A percentile compares a stretch with the other conserved stretches of the same genome.
Conservation (phyloP, 179 eudicot species). For the Corrigiola litoralis region DNA sequence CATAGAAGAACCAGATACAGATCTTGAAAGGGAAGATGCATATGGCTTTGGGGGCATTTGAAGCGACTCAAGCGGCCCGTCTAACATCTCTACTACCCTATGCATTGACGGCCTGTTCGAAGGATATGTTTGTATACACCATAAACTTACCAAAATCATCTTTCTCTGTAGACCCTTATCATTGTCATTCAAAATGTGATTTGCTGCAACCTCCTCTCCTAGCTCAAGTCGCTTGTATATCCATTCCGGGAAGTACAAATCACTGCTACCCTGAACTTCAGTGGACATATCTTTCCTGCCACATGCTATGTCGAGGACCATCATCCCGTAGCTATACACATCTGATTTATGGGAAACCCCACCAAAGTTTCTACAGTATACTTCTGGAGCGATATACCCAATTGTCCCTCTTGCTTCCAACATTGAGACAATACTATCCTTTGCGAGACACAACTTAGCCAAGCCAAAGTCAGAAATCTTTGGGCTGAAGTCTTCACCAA, state of each 20-base stretch:
- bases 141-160: conserved; percentile 21
- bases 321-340: conserved; percentile 24
- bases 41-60: neutral
- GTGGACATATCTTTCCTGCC: neutral
- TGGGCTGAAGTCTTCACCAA: conserved; percentile 20
- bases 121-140: conserved; percentile 21
- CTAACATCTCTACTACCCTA: neutral
- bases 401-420: conserved; percentile 15
- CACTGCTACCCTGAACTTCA: neutral
- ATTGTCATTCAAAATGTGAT: neutral
- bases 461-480: conserved; percentile 33
- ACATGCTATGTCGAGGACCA: conserved; percentile 18
- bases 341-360: conserved; percentile 19
- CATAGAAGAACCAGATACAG: no score
- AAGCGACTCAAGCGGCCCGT: neutral
- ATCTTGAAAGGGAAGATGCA: neutral
- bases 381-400: conserved; percentile 23
- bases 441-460: conserved; percentile 10
- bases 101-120: conserved; percentile 7
- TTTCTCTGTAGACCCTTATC: conserved; percentile 8
- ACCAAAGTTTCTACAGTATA: conserved; percentile 16
- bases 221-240: conserved; percentile 8
- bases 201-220: neutral
- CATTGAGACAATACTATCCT: neutral
- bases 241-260: conserved; percentile 10